Evolutionary conservation across 257 asterid genomes (phyloP).

Genomic region (Gynochthodes officinalis): DNA sequence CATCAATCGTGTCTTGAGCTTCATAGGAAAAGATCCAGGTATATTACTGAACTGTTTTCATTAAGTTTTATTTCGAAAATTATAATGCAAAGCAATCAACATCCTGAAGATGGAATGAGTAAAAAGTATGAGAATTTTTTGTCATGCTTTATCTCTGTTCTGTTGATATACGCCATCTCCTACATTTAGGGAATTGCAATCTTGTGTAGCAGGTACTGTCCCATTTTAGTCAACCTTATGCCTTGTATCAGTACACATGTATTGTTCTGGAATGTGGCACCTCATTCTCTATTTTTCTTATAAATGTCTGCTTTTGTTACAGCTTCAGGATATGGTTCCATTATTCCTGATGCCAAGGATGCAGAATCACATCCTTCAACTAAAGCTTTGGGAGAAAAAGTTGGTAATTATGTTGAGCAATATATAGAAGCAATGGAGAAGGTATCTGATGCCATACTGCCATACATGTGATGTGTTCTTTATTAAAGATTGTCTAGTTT

Average conservation of each 20-base stretch:
- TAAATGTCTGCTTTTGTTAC: constrained; percentile 15
- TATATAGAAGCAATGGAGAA: constrained; percentile 90
- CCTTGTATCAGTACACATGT: background rate
- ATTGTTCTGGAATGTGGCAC: background rate
- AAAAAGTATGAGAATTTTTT: background rate
- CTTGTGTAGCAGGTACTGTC: background rate
- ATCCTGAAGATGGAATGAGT: background rate
- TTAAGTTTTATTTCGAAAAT: background rate
- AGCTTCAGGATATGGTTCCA: constrained; percentile 90
- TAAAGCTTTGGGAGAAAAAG: constrained; percentile 63
- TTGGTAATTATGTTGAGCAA: constrained; percentile 57
- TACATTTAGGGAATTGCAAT: background rate
- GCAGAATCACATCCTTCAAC: constrained; percentile 72
- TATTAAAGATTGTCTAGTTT: constrained; percentile 1
- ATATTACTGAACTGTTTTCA: constrained; percentile 9
- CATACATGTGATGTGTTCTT: constrained; percentile 8
- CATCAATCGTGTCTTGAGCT: constrained; percentile 84
- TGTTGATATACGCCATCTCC: background rate
- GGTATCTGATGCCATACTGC: constrained; percentile 38
- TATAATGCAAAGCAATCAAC: background rate
- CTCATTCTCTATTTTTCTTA: background rate
- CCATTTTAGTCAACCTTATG: background rate
- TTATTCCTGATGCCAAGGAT: constrained; percentile 66
- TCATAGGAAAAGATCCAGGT: constrained; percentile 90
- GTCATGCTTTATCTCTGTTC: background rate